These are phyloP conservation scores for Lichtheimia ornata DNA, from an alignment of 371 early-diverging fungal genomes.

Conservation along the genomic window DNA sequence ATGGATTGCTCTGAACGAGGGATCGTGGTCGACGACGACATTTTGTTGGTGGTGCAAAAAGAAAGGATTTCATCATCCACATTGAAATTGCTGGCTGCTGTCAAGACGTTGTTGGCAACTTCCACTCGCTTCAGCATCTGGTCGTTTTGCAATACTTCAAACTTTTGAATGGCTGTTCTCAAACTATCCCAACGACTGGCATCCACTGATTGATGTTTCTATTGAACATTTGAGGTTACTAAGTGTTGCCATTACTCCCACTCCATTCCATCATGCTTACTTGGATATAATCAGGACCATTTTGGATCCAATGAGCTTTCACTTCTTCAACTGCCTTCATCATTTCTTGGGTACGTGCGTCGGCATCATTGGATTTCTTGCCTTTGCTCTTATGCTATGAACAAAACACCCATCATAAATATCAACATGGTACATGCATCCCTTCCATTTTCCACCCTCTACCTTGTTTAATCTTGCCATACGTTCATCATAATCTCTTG, in stretches of 20 bases:
- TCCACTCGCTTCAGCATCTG: constrained; percentile 43
- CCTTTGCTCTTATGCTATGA: constrained; percentile 43
- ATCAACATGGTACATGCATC: neutral
- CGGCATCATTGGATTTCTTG: constrained; percentile 36
- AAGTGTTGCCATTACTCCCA: neutral
- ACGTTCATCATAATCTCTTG: constrained; percentile 52
- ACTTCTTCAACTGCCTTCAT: constrained; percentile 26
- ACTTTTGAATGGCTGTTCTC: constrained; percentile 36
- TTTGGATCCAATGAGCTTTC: constrained; percentile 39
- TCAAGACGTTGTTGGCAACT: constrained; percentile 21
- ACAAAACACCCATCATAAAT: neutral
- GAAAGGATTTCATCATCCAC: constrained; percentile 26
- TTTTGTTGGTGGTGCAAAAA: constrained; percentile 20
- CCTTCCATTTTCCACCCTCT: neutral
- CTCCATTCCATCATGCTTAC: constrained; percentile 12
- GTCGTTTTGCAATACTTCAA: constrained; percentile 54
- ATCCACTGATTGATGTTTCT: constrained; percentile 55
- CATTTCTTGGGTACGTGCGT: constrained; percentile 29
- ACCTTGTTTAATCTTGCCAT: constrained; percentile 39
- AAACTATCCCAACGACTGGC: constrained; percentile 41
- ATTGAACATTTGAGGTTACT: neutral
- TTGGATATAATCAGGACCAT: constrained; percentile 46
- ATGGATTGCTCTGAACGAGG: constrained; percentile 11
- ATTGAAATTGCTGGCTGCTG: constrained; percentile 21
- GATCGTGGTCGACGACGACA: neutral